Evolutionary conservation across 805 yeast genomes (phyloP).

Genomic region (Pachysolen tannophilus): DNA sequence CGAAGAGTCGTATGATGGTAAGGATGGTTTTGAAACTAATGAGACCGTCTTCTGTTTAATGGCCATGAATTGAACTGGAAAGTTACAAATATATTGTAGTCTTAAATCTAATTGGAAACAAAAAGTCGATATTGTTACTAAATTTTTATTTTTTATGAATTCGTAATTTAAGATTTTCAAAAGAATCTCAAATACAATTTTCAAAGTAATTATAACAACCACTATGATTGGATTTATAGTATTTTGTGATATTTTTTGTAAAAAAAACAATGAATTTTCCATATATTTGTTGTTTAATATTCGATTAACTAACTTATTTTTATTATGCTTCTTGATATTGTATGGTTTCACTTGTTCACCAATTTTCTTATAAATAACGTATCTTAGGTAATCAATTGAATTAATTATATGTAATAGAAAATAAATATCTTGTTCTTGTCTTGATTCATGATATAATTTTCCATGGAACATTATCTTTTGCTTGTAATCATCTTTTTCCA

Average conservation of each 20-base stretch:
- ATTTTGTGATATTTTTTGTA: slow-evolving; percentile 17
- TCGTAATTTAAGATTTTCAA: slow-evolving; percentile 23
- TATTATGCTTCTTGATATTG: neutral
- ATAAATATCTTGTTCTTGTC: slow-evolving; percentile 2
- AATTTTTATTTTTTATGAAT: slow-evolving; percentile 14
- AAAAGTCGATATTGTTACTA: slow-evolving; percentile 45
- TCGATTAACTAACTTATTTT: slow-evolving; percentile 1
- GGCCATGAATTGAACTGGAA: slow-evolving; percentile 72
- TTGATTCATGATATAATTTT: slow-evolving; percentile 9
- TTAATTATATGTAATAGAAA: slow-evolving; percentile 8
- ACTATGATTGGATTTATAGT: slow-evolving; percentile 11
- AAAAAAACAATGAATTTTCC: slow-evolving; percentile 11
- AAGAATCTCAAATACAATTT: slow-evolving; percentile 13
- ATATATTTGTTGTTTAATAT: slow-evolving; percentile 19
- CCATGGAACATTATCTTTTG: slow-evolving; percentile 20
- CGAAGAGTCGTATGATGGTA: slow-evolving; percentile 28
- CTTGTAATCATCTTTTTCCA: slow-evolving; percentile 18
- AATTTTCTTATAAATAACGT: neutral
- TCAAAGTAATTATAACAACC: slow-evolving; percentile 5
- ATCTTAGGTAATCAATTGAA: slow-evolving; percentile 6
- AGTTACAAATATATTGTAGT: slow-evolving; percentile 63
- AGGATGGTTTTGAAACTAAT: slow-evolving; percentile 32
- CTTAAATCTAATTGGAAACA: slow-evolving; percentile 77
- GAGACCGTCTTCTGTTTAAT: slow-evolving; percentile 23
- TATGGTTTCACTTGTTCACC: neutral